Evolutionary conservation across 352 stramenopile genomes (phyloP), one percentile per base, ranked within the genome.

Genomic region (Aphanomyces euteiches): DNA sequence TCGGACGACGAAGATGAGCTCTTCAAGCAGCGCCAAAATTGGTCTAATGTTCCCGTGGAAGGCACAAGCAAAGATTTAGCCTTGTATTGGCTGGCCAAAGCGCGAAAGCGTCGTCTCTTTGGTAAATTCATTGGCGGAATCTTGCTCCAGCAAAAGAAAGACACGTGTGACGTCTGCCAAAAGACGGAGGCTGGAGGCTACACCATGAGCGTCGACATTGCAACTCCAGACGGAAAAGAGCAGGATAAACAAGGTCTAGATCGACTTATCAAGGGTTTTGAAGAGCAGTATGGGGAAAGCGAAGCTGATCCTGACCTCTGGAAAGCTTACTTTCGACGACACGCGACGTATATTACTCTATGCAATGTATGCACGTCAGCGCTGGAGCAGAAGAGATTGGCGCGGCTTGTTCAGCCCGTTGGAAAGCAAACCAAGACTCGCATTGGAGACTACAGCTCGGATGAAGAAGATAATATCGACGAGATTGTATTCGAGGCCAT

Each of bases 241-340:
- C 89, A 92, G 41, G 84, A 96, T 74, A 80, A 77, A 12, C 76
- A 72, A 7, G 89, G 82, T 10, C 83, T 97, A 45, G 88, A 97
- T 61, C 79, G 80, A 36, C 77, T 93, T 6, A 92, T 93, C 40
- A 71, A 85, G 57, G 84, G 77, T 13, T 93, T 92, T 60, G 85
- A 93, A 64, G 74, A 37, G 12, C 81, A 92, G 54, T 97, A 97
- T 71, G 91, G 90, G 37, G 76, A 83, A 19, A 69, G 84, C 47
- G 93, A 98, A 77, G 82, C 88, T 66, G 90, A 98, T 67, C 72
- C 81, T 0, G 90, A 97, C 73, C 78, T 98, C 4, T 99, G 96
- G 96, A 98, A 98, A 80, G 93, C 96, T 21, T 99, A 95, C 80
- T 98, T 98, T 75, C 84, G 93, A 69, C 93, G 96, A 74, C 87